Evolutionary conservation across 2,329 filamentous ascomycete species (phyloP).

Genomic region (Alternaria solani): DNA sequence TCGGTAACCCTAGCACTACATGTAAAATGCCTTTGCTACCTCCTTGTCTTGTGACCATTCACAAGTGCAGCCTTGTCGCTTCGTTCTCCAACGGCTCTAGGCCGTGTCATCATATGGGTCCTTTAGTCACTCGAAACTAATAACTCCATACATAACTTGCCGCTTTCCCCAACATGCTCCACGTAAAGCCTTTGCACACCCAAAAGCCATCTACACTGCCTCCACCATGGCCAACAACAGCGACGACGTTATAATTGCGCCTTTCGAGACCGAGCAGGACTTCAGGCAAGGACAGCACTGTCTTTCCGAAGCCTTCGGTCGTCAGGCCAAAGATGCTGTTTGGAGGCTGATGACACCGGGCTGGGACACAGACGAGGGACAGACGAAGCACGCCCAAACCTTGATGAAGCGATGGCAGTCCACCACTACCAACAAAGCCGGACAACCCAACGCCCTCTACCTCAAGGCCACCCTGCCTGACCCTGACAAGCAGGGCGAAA

Average conservation of each 20-base stretch:
- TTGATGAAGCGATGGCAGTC: conserved; percentile 55
- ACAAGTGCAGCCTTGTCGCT: not conserved
- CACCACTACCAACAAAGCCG: conserved; percentile 53
- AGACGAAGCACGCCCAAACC: conserved; percentile 45
- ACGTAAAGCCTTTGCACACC: not conserved
- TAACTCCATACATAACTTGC: not conserved
- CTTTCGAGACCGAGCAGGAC: conserved; percentile 34
- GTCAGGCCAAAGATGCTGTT: conserved; percentile 60
- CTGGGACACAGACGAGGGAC: conserved; percentile 62
- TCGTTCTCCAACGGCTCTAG: not conserved
- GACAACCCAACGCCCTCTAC: conserved; percentile 61
- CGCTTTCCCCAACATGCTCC: not conserved
- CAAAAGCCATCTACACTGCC: not conserved
- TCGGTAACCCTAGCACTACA: not conserved
- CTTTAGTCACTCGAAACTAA: conserved; percentile 5
- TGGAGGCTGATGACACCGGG: conserved; percentile 63
- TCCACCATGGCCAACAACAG: conserved; percentile 22
- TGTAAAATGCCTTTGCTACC: not conserved
- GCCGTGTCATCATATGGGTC: conserved; percentile 5
- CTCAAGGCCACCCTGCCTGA: conserved; percentile 62
- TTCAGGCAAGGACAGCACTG: conserved; percentile 42
- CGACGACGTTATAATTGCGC: conserved; percentile 25
- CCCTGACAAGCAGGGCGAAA: conserved; percentile 30
- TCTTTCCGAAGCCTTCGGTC: conserved; percentile 58
- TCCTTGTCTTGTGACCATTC: not conserved